These are phyloP conservation scores for Aspergillus sp. DNA, from an alignment of 2,329 filamentous ascomycete genomes.

Conservation along the genomic window DNA sequence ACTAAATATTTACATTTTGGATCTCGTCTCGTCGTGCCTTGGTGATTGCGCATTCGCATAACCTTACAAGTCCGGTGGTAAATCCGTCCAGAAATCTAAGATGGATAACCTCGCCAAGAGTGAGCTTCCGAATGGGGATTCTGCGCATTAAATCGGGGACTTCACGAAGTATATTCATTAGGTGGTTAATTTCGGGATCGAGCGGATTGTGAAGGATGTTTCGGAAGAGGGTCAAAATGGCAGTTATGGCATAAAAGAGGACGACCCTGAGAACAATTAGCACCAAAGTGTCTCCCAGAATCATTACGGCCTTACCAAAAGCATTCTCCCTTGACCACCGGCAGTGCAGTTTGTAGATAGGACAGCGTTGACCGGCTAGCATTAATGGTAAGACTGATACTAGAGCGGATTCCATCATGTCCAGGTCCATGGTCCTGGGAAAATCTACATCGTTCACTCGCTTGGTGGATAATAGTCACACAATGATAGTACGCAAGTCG, in stretches of 20 bases:
- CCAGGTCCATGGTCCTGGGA: constrained; percentile 9
- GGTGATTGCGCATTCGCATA: background rate
- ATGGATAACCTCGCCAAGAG: constrained; percentile 5
- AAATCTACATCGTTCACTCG: constrained; percentile 39
- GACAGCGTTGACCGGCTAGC: background rate
- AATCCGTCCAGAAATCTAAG: constrained; percentile 4
- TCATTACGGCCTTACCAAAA: background rate
- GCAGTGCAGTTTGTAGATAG: background rate
- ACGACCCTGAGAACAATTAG: constrained; percentile 33
- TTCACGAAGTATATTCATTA: constrained; percentile 35
- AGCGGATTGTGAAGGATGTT: constrained; percentile 41
- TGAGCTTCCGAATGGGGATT: constrained; percentile 6
- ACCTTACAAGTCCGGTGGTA: constrained; percentile 4
- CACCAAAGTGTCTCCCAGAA: no score
- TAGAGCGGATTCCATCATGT: background rate
- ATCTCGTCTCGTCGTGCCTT: background rate
- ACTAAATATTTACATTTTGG: no score
- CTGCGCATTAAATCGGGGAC: background rate
- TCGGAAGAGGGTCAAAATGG: constrained; percentile 45
- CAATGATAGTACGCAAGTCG: constrained; percentile 48
- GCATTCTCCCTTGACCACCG: background rate
- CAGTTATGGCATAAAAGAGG: constrained; percentile 47
- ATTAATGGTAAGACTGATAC: background rate
- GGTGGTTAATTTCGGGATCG: constrained; percentile 26
- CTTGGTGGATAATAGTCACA: constrained; percentile 45